Evolutionary conservation across 148 eudicot genomes (phyloP).

Genomic region (Persicaria maculosa): DNA sequence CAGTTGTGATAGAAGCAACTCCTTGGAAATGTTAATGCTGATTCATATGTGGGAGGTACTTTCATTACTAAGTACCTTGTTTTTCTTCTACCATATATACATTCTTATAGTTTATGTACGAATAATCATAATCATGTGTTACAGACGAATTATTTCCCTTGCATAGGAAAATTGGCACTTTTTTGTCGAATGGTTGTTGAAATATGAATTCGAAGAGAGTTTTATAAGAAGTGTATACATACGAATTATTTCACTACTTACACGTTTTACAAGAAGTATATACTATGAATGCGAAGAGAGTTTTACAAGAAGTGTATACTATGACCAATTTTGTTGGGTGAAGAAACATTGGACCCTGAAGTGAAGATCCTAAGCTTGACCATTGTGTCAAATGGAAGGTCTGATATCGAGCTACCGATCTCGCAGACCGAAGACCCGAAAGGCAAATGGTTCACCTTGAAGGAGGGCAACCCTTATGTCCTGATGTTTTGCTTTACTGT

Average conservation of each 20-base stretch:
- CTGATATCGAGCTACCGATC: slow-evolving; percentile 47
- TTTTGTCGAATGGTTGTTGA: background rate
- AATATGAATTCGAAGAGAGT: background rate
- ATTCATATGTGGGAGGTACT: slow-evolving; percentile 32
- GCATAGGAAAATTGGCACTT: background rate
- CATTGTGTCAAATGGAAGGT: slow-evolving; percentile 49
- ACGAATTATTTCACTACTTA: too few species aligned
- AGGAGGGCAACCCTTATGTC: slow-evolving; percentile 69
- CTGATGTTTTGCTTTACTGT: slow-evolving; percentile 66
- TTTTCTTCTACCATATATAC: slow-evolving; percentile 1
- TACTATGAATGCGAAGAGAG: too few species aligned
- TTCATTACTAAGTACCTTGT: too few species aligned
- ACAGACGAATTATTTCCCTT: too few species aligned
- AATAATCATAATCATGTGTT: too few species aligned
- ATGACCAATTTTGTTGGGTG: background rate
- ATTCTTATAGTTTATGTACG: background rate
- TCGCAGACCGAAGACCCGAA: slow-evolving; percentile 48
- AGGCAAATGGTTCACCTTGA: slow-evolving; percentile 70
- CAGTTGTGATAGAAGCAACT: slow-evolving; percentile 76
- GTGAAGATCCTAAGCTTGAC: slow-evolving; percentile 65
- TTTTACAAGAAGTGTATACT: background rate
- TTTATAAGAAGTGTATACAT: too few species aligned
- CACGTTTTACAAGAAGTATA: too few species aligned
- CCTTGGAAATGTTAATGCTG: slow-evolving; percentile 55
- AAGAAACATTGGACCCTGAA: slow-evolving; percentile 58